phyloP scores from a whole-genome alignment of 768 basidiomycete genomes.

The Serpula lacrymans region DNA sequence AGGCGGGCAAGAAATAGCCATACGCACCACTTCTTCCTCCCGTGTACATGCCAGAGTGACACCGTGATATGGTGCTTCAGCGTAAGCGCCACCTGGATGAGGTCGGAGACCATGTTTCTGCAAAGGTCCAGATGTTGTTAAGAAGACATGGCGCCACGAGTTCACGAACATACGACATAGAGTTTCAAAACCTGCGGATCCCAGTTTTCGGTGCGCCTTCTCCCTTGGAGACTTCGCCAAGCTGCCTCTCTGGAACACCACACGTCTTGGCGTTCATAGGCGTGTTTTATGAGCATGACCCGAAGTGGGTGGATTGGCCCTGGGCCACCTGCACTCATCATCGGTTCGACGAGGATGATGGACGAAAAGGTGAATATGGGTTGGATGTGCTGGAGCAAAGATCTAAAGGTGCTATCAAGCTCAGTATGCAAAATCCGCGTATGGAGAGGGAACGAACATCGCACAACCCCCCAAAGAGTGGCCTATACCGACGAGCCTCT shows the following conservation, averaged over 20 bases:
- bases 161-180: slow-evolving; percentile 45
- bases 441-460: slow-evolving; percentile 39
- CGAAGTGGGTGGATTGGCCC: slow-evolving; percentile 41
- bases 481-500: slow-evolving; percentile 60
- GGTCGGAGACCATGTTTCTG: slow-evolving; percentile 47
- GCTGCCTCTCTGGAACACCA: slow-evolving; percentile 51
- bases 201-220: slow-evolving; percentile 42
- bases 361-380: slow-evolving; percentile 45
- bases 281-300: slow-evolving; percentile 39
- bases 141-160: not conserved
- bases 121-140: not conserved
- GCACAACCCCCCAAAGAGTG: slow-evolving; percentile 68
- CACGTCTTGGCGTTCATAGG: slow-evolving; percentile 46
- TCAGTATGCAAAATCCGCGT: slow-evolving; percentile 3
- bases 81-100: slow-evolving; percentile 28
- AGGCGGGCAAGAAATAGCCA: not conserved
- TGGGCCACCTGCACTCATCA: slow-evolving; percentile 51
- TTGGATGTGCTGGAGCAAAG: slow-evolving; percentile 48
- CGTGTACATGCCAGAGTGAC: slow-evolving; percentile 56
- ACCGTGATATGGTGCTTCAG: slow-evolving; percentile 31
- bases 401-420: slow-evolving; percentile 32
- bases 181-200: slow-evolving; percentile 47
- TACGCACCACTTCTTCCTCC: slow-evolving; percentile 58
- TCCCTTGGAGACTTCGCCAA: slow-evolving; percentile 29
- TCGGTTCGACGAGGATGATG: slow-evolving; percentile 61